Conservation (phyloP, 2,329 filamentous ascomycete genomes). For the Diaporthe sp. region DNA sequence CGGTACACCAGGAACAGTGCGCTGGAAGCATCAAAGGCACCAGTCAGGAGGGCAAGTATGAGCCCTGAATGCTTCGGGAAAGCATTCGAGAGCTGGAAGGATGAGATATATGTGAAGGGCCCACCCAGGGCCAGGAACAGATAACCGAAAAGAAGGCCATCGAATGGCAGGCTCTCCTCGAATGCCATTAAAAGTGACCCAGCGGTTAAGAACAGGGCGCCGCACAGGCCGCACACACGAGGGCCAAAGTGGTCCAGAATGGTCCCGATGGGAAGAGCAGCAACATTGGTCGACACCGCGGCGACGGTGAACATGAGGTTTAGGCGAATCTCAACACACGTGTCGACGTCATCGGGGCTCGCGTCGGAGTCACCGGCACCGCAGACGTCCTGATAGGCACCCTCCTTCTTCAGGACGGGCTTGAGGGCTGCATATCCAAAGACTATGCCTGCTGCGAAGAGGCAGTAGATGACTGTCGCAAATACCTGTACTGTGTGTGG, state of each 20-base stretch:
- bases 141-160: constrained; percentile 82
- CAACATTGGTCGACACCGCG: constrained; percentile 89
- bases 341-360: constrained; percentile 49
- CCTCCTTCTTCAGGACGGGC: constrained; percentile 81
- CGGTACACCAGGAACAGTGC: constrained; percentile 83
- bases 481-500: constrained; percentile 53
- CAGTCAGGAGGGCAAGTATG: constrained; percentile 85
- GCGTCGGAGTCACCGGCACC: constrained; percentile 46
- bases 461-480: constrained; percentile 56
- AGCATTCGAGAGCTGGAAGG: constrained; percentile 87
- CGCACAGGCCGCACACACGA: constrained; percentile 79
- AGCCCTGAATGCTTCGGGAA: constrained; percentile 83
- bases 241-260: constrained; percentile 89
- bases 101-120: constrained; percentile 85
- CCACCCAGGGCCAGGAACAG: constrained; percentile 83
- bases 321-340: constrained; percentile 72
- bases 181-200: constrained; percentile 83
- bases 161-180: constrained; percentile 74
- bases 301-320: constrained; percentile 96
- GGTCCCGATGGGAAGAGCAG: constrained; percentile 86
- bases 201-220: constrained; percentile 75
- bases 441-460: constrained; percentile 80
- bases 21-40: constrained; percentile 87
- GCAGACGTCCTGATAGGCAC: constrained; percentile 78
- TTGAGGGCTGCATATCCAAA: constrained; percentile 91